These are phyloP conservation scores for Dendrobium huoshanense DNA, from an alignment of 106 monocot genomes.

Conservation along the genomic window DNA sequence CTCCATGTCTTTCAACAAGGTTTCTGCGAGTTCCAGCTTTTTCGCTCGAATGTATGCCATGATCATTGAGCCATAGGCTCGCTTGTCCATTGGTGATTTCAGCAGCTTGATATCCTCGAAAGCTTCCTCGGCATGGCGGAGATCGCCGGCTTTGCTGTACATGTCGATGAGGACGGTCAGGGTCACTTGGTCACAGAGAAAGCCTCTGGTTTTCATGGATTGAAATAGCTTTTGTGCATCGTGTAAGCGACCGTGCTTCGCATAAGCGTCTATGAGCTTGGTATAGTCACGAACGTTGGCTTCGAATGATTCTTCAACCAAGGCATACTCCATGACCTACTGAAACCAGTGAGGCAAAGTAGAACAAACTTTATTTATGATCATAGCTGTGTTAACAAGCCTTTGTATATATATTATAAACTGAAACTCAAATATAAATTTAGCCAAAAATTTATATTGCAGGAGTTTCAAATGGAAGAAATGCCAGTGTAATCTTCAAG, in stretches of 20 bases:
- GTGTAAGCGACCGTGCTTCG: slow-evolving; percentile 38
- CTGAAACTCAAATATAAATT: neutral
- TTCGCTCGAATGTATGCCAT: slow-evolving; percentile 83
- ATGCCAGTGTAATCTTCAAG: too few species aligned
- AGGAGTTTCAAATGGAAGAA: too few species aligned
- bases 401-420: neutral
- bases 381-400: neutral
- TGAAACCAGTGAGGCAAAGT: neutral
- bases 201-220: slow-evolving; percentile 67
- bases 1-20: slow-evolving; percentile 58
- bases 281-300: slow-evolving; percentile 81
- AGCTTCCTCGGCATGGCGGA: slow-evolving; percentile 44
- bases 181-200: slow-evolving; percentile 70
- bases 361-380: neutral
- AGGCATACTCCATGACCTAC: slow-evolving; percentile 65
- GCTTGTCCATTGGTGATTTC: slow-evolving; percentile 42
- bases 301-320: slow-evolving; percentile 78
- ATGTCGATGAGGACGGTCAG: slow-evolving; percentile 75
- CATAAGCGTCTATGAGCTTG: slow-evolving; percentile 74
- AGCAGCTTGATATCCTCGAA: slow-evolving; percentile 73
- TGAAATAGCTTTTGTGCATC: slow-evolving; percentile 57
- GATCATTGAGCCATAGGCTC: slow-evolving; percentile 84
- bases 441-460: too few species aligned
- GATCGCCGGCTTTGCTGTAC: slow-evolving; percentile 83
- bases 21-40: slow-evolving; percentile 55